These are phyloP conservation scores for Rhodotorula mucilaginosa DNA, from an alignment of 1,284 basidiomycete genomes.

Conservation along the genomic window DNA sequence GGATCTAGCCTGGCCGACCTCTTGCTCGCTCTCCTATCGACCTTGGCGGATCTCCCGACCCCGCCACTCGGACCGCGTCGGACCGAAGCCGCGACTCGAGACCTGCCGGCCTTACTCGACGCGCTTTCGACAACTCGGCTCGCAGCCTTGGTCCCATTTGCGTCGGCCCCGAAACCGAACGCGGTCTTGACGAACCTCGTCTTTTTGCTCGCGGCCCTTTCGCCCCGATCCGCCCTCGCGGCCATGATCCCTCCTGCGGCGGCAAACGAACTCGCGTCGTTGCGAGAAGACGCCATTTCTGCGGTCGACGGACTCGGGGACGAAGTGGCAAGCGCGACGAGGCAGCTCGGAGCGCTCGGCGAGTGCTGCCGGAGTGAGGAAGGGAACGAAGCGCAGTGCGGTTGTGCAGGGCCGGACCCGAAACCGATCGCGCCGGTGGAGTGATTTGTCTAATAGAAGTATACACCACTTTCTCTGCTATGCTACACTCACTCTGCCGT, in stretches of 20 bases:
- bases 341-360: slow-evolving; percentile 29
- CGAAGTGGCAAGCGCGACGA: slow-evolving; percentile 25
- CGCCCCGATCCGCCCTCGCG: slow-evolving; percentile 11
- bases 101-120: slow-evolving; percentile 2
- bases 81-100: not conserved
- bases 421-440: not conserved
- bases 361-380: slow-evolving; percentile 39
- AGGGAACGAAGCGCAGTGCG: slow-evolving; percentile 1
- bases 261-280: not conserved
- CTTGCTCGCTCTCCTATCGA: slow-evolving; percentile 9
- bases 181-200: slow-evolving; percentile 15
- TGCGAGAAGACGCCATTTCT: not conserved
- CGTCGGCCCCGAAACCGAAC: slow-evolving; percentile 1
- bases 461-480: no score
- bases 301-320: not conserved
- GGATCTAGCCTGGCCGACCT: slow-evolving; percentile 5
- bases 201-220: slow-evolving; percentile 27
- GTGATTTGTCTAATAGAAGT: not conserved
- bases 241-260: slow-evolving; percentile 10
- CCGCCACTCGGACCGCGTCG: slow-evolving; percentile 14
- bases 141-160: not conserved
- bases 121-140: not conserved
- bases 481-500: no score
- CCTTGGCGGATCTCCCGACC: slow-evolving; percentile 14
- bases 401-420: not conserved